Percentiles rank a stretch among this genome's conserved stretches.
Evolutionary conservation across 2,329 filamentous ascomycete genomes (phyloP).

Genomic region (Apiospora malaysiana): DNA sequence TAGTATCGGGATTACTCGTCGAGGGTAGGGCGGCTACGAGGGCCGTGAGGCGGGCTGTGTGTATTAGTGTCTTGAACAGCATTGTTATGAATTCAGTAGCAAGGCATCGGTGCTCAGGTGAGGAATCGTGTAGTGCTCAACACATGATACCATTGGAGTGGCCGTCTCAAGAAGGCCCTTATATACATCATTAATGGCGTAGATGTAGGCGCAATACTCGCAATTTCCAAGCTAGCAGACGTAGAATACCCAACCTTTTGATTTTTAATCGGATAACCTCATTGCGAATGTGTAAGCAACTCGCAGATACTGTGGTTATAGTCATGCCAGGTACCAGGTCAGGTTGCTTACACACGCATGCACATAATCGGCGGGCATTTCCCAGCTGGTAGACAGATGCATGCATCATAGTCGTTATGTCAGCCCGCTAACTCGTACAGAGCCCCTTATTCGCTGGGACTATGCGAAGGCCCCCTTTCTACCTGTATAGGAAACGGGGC

Average conservation of each 20-base stretch:
- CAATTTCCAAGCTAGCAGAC: too few species aligned
- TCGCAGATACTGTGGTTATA: not conserved
- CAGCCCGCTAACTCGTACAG: not conserved
- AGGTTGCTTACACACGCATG: not conserved
- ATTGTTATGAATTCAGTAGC: not conserved
- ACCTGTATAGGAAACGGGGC: not conserved
- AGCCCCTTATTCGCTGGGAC: not conserved
- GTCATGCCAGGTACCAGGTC: not conserved
- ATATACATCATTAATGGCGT: too few species aligned
- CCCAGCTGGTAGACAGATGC: not conserved
- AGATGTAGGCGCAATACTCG: too few species aligned
- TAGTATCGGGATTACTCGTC: rapidly evolving
- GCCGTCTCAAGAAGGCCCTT: too few species aligned
- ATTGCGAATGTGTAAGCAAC: not conserved
- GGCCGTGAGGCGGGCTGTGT: too few species aligned
- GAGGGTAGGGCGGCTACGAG: not conserved
- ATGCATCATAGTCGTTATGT: too few species aligned
- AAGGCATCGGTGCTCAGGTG: too few species aligned
- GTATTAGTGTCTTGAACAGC: not conserved
- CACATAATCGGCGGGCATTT: not conserved
- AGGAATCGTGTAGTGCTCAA: too few species aligned
- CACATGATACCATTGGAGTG: too few species aligned
- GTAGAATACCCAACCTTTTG: too few species aligned
- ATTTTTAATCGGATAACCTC: not conserved
- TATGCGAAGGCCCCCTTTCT: not conserved